A percentile compares a stretch with the other conserved stretches of the same genome.
phyloP scores from a whole-genome alignment of 2,329 filamentous ascomycete species.

The Alternaria metachromatica region DNA sequence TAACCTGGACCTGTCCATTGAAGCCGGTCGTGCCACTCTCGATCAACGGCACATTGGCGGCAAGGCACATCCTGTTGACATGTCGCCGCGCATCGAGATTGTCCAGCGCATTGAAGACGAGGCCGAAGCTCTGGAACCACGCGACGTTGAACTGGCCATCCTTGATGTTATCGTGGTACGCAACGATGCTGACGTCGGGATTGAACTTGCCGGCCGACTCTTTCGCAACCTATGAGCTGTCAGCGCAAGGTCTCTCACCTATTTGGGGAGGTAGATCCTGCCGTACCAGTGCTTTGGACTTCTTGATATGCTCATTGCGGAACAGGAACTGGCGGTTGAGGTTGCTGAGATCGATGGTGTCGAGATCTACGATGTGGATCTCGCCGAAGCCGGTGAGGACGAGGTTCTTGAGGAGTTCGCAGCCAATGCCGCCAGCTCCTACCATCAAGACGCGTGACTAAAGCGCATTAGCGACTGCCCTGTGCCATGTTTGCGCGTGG shows the following conservation, averaged over 20 bases:
- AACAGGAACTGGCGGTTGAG: constrained; percentile 98
- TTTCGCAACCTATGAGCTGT: constrained; percentile 74
- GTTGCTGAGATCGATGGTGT: constrained; percentile 98
- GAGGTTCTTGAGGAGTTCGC: constrained; percentile 96
- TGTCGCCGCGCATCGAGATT: constrained; percentile 93
- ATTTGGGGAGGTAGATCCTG: too few relatives aligned
- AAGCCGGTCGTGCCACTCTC: constrained; percentile 98
- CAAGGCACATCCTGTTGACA: constrained; percentile 97
- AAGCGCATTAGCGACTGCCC: constrained; percentile 30
- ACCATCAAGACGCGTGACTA: constrained; percentile 91
- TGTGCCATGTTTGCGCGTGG: constrained; percentile 2
- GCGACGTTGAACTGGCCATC: constrained; percentile 82
- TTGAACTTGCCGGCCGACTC: constrained; percentile 92
- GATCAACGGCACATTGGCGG: constrained; percentile 86
- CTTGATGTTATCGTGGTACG: constrained; percentile 95
- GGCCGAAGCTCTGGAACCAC: constrained; percentile 82
- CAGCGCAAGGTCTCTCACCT: constrained; percentile 19
- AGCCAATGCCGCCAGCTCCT: constrained; percentile 95
- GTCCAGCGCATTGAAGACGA: constrained; percentile 97
- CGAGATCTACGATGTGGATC: constrained; percentile 93
- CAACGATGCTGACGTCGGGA: constrained; percentile 81
- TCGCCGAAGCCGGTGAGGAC: constrained; percentile 90
- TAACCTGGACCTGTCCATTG: constrained; percentile 96
- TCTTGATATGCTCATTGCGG: constrained; percentile 95
- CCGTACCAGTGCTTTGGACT: constrained; percentile 84